Conservation (phyloP, 2,329 filamentous ascomycete genomes). For the Orbilia blumenaviensis region DNA sequence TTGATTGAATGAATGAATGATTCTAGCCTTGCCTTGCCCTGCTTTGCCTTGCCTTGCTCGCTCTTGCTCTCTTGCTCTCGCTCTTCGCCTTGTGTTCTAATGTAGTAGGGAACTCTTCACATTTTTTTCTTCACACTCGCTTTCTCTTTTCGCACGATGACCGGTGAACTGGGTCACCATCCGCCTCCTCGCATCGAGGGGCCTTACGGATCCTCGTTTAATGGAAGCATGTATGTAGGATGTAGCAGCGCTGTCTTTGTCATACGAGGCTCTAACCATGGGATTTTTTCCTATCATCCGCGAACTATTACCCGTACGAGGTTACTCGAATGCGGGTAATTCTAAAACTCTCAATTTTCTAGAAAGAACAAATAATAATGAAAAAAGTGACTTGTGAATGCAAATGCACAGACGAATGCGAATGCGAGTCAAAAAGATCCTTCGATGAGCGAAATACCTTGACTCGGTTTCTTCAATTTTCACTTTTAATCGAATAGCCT, state of each 20-base stretch:
- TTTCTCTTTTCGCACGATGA: conserved; percentile 16
- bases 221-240: not conserved
- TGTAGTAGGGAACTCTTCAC: not conserved
- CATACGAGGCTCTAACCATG: conserved; percentile 19
- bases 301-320: conserved; percentile 43
- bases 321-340: conserved; percentile 31
- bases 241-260: not conserved
- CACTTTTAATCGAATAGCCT: conserved; percentile 15
- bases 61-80: too few species aligned
- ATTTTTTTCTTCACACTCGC: not conserved
- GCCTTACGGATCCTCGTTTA: not conserved
- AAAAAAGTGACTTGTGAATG: too few species aligned
- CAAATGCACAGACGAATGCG: too few species aligned
- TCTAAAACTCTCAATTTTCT: not conserved
- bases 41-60: too few species aligned
- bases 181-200: conserved; percentile 8
- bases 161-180: conserved; percentile 5
- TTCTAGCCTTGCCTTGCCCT: conserved; percentile 3
- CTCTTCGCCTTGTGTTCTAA: too few species aligned
- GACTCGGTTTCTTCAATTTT: too few species aligned
- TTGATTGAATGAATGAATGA: too few species aligned
- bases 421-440: not conserved
- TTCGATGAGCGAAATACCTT: conserved; percentile 19
- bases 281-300: not conserved
- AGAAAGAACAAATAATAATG: too few species aligned